A percentile compares a stretch with the other conserved stretches of the same genome.
Evolutionary conservation across 306 rosid species (phyloP).

Genomic region (Quercus berberidifolia): DNA sequence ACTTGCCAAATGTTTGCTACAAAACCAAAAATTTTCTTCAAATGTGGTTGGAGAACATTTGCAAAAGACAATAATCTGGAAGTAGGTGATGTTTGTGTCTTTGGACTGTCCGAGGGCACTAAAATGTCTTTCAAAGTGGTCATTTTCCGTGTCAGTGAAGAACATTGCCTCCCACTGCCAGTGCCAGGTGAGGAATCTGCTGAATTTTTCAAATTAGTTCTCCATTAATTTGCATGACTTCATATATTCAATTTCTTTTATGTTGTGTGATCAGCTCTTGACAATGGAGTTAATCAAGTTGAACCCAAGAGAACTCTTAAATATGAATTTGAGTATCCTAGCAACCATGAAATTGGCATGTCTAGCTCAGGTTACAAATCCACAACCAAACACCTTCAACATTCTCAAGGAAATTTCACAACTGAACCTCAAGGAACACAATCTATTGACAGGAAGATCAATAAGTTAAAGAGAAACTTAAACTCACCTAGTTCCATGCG

Average conservation of each 20-base stretch:
- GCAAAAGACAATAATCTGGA: not conserved
- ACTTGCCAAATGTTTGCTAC: not conserved
- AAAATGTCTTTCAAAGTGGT: not conserved
- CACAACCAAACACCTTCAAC: not conserved
- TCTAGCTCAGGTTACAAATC: no score
- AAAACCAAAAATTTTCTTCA: not conserved
- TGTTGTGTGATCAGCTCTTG: not conserved
- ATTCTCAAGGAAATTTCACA: not conserved
- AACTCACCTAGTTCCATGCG: no score
- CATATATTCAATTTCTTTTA: not conserved
- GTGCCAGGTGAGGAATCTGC: not conserved
- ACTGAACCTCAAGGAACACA: not conserved
- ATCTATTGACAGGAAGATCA: not conserved
- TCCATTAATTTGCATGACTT: not conserved
- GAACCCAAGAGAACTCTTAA: no score
- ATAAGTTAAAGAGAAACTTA: not conserved
- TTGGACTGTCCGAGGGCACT: not conserved
- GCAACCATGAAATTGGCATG: no score
- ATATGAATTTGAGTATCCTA: no score
- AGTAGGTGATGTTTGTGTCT: conserved; percentile 14
- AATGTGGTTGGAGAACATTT: not conserved
- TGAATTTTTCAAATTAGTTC: not conserved
- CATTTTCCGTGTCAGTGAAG: not conserved
- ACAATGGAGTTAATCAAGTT: not conserved
- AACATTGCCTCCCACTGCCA: not conserved